Evolutionary conservation across 176 grass and related monocot species (phyloP), one percentile per base, ranked within the genome.

Genomic region (Lolium rigidum): DNA sequence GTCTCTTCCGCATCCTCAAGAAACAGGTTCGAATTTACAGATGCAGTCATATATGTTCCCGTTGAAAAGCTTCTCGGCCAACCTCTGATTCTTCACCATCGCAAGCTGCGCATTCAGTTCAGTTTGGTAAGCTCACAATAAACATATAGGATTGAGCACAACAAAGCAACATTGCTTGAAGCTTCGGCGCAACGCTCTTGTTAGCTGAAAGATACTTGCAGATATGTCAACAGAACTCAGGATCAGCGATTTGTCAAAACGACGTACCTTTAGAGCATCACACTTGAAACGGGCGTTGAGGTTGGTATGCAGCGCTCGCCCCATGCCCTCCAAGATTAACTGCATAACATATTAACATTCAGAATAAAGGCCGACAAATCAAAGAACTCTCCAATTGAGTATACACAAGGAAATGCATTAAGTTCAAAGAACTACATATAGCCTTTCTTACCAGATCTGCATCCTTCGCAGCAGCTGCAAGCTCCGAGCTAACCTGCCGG

Each of bases 261-360:
- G 14, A 80, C 74, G 57, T 88, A 98, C 97, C 97, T 98, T 98
- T 2, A 98, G 82, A 84, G 97, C 76, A 82, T 98, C 97, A 9
- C 97, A 98, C 68, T 89, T 95, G 81, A 98, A 98, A 58, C 49
- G 84, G 64, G 86, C 94, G 70, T 98, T 95, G 12, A 98, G 88
- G 90, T 98, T 98, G 21, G 97, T 98, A 77, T 98, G 97, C 44
- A 98, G 74, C 49, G 97, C 47, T 76, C 94, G 88, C 7, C 97
- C 97, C 97, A 98, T 98, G 46, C 97, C 97, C 84, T 95, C 97
- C 38, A 98, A 89, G 70, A 98, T 95, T 76, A 98, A 31, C 97
- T 95, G 88, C 70, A 83, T 77, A 58, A 37, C 24, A 82, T 74
- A n/a, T n/a, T n/a, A n/a, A n/a, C n/a, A n/a, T n/a, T 56, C 15